Conservation (phyloP, 257 asterid species). For the Schizonepeta tenuifolia region DNA sequence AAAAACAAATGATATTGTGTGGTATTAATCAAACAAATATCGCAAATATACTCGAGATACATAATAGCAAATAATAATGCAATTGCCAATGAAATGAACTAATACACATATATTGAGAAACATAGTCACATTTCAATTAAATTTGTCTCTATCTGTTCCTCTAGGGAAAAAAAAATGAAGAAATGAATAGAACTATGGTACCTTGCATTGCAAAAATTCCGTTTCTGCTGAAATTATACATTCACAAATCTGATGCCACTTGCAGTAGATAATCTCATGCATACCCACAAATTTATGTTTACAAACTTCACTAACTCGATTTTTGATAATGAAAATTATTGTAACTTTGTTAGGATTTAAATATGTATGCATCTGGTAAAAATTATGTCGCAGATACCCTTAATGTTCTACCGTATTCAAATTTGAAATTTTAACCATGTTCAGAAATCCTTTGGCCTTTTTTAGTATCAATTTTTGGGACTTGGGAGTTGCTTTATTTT, state of each 20-base stretch:
- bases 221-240: conserved; percentile 11
- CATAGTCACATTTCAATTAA: not conserved
- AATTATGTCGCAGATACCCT: not conserved
- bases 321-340: not conserved
- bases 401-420: not conserved
- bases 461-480: conserved; percentile 7
- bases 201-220: conserved; percentile 24
- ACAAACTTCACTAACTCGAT: not conserved
- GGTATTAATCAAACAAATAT: too few species aligned
- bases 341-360: not conserved
- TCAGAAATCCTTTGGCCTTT: not conserved
- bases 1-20: too few species aligned
- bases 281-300: not conserved
- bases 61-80: too few species aligned
- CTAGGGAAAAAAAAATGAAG: not conserved
- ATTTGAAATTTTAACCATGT: conserved; percentile 26
- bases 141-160: too few species aligned
- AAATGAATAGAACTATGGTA: not conserved
- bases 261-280: not conserved
- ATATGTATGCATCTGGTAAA: not conserved
- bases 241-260: conserved; percentile 12
- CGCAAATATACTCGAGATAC: too few species aligned
- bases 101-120: not conserved
- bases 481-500: not conserved
- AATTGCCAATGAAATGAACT: not conserved